phyloP scores from a whole-genome alignment of 2,329 filamentous ascomycete species.

The Fusarium keratoplasticum region DNA sequence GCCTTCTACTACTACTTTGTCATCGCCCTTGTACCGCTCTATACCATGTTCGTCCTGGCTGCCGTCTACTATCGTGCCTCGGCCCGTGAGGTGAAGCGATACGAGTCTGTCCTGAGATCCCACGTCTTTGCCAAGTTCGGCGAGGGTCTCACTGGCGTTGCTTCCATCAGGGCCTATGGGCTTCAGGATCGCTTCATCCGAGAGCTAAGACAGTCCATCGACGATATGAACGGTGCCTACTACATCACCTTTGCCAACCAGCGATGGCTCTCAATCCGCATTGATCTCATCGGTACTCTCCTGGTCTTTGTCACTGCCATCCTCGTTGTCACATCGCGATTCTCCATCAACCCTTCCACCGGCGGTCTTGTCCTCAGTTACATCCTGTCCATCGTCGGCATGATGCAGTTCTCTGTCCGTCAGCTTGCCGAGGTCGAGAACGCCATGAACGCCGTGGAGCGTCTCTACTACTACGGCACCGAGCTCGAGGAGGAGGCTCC shows the following conservation, averaged over 20 bases:
- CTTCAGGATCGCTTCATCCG: conserved; percentile 79
- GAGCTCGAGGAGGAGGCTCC: conserved; percentile 91
- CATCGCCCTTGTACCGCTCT: conserved; percentile 71
- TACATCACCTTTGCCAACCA: conserved; percentile 97
- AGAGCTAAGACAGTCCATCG: conserved; percentile 78
- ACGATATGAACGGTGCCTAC: conserved; percentile 94
- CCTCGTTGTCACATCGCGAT: conserved; percentile 90
- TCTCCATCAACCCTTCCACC: conserved; percentile 85
- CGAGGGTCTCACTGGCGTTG: conserved; percentile 85
- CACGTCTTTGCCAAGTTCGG: conserved; percentile 90
- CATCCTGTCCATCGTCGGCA: conserved; percentile 91
- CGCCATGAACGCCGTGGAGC: conserved; percentile 96
- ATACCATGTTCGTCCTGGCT: conserved; percentile 82
- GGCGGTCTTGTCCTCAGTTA: conserved; percentile 91
- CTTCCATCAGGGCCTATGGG: conserved; percentile 91
- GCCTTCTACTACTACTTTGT: conserved; percentile 94
- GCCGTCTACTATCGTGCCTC: conserved; percentile 91
- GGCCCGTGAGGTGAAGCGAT: conserved; percentile 92
- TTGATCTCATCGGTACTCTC: conserved; percentile 85
- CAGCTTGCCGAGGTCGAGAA: conserved; percentile 97
- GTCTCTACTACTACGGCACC: conserved; percentile 89
- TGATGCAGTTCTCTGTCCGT: conserved; percentile 95
- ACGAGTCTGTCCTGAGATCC: conserved; percentile 89
- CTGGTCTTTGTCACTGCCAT: conserved; percentile 91
- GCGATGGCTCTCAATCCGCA: conserved; percentile 87